Base-by-base conservation (phyloP, 192 early-diverging fungal species). In the Backusella westeae region DNA sequence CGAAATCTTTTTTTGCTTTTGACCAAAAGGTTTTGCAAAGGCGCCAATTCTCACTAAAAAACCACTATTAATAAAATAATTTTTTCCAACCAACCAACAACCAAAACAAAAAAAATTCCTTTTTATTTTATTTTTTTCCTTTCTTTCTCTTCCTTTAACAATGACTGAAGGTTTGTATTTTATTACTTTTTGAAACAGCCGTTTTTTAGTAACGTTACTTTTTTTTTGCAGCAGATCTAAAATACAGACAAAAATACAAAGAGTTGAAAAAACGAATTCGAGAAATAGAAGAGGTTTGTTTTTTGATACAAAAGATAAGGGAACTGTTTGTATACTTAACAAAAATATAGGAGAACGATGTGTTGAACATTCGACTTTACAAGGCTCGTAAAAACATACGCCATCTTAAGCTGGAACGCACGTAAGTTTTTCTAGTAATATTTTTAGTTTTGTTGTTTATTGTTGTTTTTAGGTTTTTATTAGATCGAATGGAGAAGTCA, bases 301-400 rank as follows among this genome's bases (percentile, higher is more conserved):
- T 38, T n/a, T 74, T n/a, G 0, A 32, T 32, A 32, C 32, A 32
- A 32, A 32, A 32, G 32, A 10, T 49, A 53, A 36, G 21, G 42
- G 26, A 12, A 1, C 1, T 17, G 19, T 49, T 49, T n/a, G 4
- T n/a, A n/a, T 49, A 49, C n/a, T 67, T 2, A 65, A 19, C 10
- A 34, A n/a, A 52, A 36, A 36, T 4, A 46, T 63, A 87, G 85
- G 85, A 87, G 46, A 87, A 87, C 77, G 86, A 87, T 71, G 77
- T 81, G 35, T 73, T 87, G 65, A 81, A 85, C 52, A 78, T 87
- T 69, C 77, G 81, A 74, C 73, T 87, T 69, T 81, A 83, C 77
- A 82, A 83, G 53, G 86, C 86, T 49, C 81, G 86, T 67, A 85
- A 83, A 67, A 83, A 81, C 49, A 83, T 87, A 44, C 77, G 83